Conservation (phyloP, 345 rosid species). For the Psidium friedrichsthalianum region DNA sequence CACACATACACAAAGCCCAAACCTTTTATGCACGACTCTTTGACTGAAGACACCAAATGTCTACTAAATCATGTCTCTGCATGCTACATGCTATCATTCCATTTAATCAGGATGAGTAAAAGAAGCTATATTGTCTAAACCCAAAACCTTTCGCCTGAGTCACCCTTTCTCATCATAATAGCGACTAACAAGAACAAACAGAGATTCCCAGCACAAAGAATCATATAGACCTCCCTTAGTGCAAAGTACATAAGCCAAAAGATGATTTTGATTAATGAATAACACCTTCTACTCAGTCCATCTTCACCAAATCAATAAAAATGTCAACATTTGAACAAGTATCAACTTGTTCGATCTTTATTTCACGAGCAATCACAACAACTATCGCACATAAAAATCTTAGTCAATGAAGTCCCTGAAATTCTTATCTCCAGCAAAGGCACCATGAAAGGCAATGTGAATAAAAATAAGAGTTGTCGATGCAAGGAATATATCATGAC, state of each 20-base stretch:
- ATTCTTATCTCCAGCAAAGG: background rate
- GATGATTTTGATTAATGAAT: background rate
- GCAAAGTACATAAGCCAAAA: background rate
- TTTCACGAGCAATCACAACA: background rate
- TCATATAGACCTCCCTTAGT: background rate
- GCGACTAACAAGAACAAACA: background rate
- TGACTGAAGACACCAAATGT: background rate
- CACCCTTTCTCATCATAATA: background rate
- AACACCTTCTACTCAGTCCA: background rate
- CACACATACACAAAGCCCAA: background rate
- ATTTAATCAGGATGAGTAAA: background rate
- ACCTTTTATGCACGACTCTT: background rate
- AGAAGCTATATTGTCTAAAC: background rate
- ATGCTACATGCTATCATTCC: background rate
- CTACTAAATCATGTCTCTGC: background rate
- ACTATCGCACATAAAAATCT: background rate
- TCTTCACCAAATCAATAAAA: background rate
- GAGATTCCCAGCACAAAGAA: background rate
- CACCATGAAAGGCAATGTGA: background rate
- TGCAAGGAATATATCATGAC: background rate
- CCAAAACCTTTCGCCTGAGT: background rate
- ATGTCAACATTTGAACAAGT: background rate
- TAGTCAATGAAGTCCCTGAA: background rate
- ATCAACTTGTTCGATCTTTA: background rate
- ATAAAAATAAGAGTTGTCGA: background rate